phyloP scores from a whole-genome alignment of 805 yeast genomes.

The Kockiozyma suomiensis region DNA sequence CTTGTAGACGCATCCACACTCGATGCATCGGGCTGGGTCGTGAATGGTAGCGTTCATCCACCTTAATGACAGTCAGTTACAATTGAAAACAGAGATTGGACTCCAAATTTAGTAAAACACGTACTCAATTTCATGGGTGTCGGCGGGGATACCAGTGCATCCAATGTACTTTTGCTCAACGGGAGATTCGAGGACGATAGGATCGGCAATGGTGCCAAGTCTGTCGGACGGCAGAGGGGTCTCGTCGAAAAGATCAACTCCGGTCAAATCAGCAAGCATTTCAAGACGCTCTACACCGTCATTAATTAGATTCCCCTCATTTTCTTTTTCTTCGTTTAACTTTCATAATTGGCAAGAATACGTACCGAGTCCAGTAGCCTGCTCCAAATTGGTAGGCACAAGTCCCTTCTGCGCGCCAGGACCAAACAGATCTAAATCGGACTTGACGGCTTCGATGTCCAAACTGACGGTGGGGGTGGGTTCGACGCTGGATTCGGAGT shows the following conservation, averaged over 20 bases:
- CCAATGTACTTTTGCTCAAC: conserved; percentile 68
- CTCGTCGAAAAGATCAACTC: conserved; percentile 85
- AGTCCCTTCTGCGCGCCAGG: conserved; percentile 84
- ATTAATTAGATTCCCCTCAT: neutral
- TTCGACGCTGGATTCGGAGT: conserved; percentile 5
- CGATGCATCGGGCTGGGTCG: conserved; percentile 94
- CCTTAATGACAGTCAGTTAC: no score
- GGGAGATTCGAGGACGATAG: conserved; percentile 85
- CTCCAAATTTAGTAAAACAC: conserved; percentile 63
- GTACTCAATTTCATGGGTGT: conserved; percentile 88
- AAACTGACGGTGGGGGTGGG: conserved; percentile 11
- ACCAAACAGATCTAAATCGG: conserved; percentile 78
- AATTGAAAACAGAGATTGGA: no score
- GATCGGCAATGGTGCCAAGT: conserved; percentile 87
- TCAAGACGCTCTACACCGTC: conserved; percentile 74
- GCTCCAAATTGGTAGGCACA: conserved; percentile 92
- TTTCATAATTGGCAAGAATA: neutral
- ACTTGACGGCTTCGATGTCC: conserved; percentile 73
- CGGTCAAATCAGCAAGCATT: conserved; percentile 89
- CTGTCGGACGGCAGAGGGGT: conserved; percentile 87
- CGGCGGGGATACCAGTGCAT: conserved; percentile 95
- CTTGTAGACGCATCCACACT: conserved; percentile 94
- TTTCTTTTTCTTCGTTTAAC: neutral
- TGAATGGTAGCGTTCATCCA: conserved; percentile 42
- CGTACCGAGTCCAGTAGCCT: conserved; percentile 83